phyloP scores from a whole-genome alignment of 2,329 filamentous ascomycete genomes.

The Sporothrix brasiliensis region DNA sequence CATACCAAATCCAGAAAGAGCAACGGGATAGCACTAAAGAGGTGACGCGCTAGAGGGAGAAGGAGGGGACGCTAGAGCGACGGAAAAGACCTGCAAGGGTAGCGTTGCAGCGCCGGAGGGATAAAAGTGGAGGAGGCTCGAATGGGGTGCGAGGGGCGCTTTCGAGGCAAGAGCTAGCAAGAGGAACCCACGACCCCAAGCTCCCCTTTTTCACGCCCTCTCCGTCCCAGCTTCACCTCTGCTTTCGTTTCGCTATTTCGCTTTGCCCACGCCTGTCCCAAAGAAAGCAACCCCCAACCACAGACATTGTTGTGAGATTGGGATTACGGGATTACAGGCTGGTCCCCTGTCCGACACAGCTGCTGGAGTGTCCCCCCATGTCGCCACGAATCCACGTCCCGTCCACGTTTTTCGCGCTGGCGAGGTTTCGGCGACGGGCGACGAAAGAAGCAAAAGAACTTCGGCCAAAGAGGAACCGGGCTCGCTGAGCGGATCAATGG shows the following conservation, averaged over 20 bases:
- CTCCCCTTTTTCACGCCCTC: neutral
- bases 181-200: neutral
- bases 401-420: conserved; percentile 23
- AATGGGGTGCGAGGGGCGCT: neutral
- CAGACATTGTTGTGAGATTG: conserved; percentile 7
- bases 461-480: neutral
- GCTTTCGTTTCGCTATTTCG: too few relatives aligned
- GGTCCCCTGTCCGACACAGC: neutral
- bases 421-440: conserved; percentile 7
- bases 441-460: conserved; percentile 21
- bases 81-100: conserved; percentile 23
- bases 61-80: conserved; percentile 20
- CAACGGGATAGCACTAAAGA: neutral
- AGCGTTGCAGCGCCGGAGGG: conserved; percentile 24
- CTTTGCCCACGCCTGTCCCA: neutral
- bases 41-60: conserved; percentile 3
- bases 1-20: conserved; percentile 18
- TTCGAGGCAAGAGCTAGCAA: neutral
- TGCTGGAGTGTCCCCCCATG: neutral
- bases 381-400: conserved; percentile 19
- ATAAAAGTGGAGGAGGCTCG: conserved; percentile 20
- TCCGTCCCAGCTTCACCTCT: neutral
- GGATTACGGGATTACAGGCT: conserved; percentile 9
- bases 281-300: conserved; percentile 15
- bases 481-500: too few relatives aligned